A percentile compares a stretch with the other conserved stretches of the same genome.
Evolutionary conservation across 164 flowering plant species (phyloP).

Genomic region (Aristolochia fimbriata): DNA sequence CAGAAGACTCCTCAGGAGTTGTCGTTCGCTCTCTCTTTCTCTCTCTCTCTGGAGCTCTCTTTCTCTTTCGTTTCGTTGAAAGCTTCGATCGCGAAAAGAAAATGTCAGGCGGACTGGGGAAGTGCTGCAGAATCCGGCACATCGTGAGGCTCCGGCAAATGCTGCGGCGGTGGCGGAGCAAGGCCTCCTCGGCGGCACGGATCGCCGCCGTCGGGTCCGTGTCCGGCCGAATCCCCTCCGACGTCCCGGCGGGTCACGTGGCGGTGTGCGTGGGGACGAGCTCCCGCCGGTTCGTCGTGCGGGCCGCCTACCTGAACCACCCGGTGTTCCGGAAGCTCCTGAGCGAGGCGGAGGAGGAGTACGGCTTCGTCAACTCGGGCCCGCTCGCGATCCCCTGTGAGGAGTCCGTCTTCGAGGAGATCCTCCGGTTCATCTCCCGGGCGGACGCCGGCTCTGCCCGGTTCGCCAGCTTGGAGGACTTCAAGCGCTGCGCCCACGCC

Average conservation of each 20-base stretch:
- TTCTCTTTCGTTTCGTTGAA: not conserved
- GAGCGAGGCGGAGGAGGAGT: constrained; percentile 70
- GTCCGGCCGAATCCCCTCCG: constrained; percentile 34
- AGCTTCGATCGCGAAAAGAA: too few species aligned
- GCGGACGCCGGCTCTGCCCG: constrained; percentile 31
- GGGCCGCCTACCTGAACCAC: constrained; percentile 71
- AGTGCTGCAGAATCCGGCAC: constrained; percentile 28
- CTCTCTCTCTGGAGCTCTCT: not conserved
- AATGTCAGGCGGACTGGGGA: constrained; percentile 9
- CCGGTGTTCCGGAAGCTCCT: constrained; percentile 62
- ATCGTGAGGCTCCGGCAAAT: constrained; percentile 44
- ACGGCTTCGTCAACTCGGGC: constrained; percentile 56
- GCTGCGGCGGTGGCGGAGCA: constrained; percentile 69
- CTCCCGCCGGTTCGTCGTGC: constrained; percentile 57
- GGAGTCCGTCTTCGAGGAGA: constrained; percentile 65
- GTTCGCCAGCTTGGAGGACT: constrained; percentile 36
- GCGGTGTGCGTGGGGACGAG: constrained; percentile 69
- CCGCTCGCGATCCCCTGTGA: constrained; percentile 81
- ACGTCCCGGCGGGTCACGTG: constrained; percentile 70
- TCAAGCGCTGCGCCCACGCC: constrained; percentile 41
- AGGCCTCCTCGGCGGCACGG: constrained; percentile 34
- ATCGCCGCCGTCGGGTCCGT: constrained; percentile 12
- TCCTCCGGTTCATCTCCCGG: constrained; percentile 41
- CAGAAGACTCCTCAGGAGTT: not conserved
- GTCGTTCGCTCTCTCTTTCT: not conserved